Base-by-base conservation (phyloP, 768 basidiomycete genomes). In the Boletus speciosus region DNA sequence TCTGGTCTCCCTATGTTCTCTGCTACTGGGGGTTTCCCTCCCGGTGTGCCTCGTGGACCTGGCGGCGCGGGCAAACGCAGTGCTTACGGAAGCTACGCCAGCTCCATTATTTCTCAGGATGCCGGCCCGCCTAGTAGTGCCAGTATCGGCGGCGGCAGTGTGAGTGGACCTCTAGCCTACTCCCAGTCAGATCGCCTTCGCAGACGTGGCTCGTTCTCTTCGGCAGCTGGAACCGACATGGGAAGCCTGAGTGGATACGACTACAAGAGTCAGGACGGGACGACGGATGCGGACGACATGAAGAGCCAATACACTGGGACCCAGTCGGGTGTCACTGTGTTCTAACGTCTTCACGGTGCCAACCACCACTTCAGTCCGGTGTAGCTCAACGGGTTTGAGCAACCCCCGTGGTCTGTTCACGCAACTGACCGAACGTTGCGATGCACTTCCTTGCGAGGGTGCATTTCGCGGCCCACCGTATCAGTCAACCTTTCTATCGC, bases 51-150 rank as follows among this genome's bases (percentile, higher is more conserved):
- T 54, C 82, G 90, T 25, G 81, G 81, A 16, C 61, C 69, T 6
- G 76, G 75, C 40, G 80, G 81, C 55, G 84, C 81, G 37, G 80
- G 79, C 5, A 93, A 92, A 70, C 84, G 88, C 57, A 86, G 86
- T 72, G 78, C 81, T 29, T 89, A 93, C 63, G 77, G 83, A 66
- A 74, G 84, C 61, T 94, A 94, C 65, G 93, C 94, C 4, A 91
- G 89, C 35, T 95, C 93, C 19, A 90, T 95, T 70, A 86, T 96
- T 53, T 96, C 93, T 15, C 95, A 97, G 68, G 93, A 96, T 69
- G 87, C 80, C 36, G 86, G 86, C 1, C 80, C 81, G n/a, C 79
- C 78, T 56, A 71, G 77, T 49, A 73, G 69, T 51, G 74, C 79
- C 59, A 86, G 88, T 61, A 81, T 90, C 44, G 73, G 82, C 36